These are phyloP conservation scores for Taxawa tesnikishii DNA, from an alignment of 2,329 filamentous ascomycete genomes.

Conservation along the genomic window DNA sequence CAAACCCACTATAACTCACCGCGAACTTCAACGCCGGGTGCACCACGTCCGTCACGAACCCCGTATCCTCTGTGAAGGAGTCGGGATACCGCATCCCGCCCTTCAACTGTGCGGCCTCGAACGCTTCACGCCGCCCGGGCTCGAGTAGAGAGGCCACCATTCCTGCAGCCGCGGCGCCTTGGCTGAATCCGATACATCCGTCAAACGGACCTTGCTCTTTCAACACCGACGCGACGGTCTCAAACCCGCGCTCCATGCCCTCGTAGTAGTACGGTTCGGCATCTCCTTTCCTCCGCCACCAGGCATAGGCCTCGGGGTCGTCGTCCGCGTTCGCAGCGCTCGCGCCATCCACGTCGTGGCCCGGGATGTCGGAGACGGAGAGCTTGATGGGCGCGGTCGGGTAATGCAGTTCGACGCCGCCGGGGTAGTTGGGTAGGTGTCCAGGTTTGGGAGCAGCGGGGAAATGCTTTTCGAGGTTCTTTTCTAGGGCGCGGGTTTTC, in stretches of 20 bases:
- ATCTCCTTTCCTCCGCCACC: conserved; percentile 64
- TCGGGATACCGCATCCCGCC: conserved; percentile 41
- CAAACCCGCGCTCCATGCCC: conserved; percentile 57
- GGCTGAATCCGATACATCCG: conserved; percentile 70
- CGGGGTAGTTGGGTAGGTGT: conserved; percentile 20
- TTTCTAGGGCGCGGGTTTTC: conserved; percentile 80
- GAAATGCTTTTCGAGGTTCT: conserved; percentile 65
- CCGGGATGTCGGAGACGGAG: conserved; percentile 36
- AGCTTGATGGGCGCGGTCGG: conserved; percentile 33
- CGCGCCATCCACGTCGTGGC: conserved; percentile 40
- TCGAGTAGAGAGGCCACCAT: conserved; percentile 67
- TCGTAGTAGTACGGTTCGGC: conserved; percentile 46
- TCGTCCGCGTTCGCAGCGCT: conserved; percentile 22
- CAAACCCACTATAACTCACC: conserved; percentile 68
- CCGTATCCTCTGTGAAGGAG: conserved; percentile 28
- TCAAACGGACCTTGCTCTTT: conserved; percentile 56
- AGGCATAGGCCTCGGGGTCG: conserved; percentile 56
- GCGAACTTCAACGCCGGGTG: conserved; percentile 56
- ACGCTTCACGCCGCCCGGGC: conserved; percentile 31
- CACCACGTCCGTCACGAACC: conserved; percentile 20
- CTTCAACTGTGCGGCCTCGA: conserved; percentile 25
- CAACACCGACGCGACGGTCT: conserved; percentile 48
- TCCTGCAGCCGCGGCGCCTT: conserved; percentile 61
- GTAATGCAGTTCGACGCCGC: conserved; percentile 32
- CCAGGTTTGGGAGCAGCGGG: conserved; percentile 42